Conservation (phyloP, 208 protist species). For the Crithidia acanthocephali region DNA sequence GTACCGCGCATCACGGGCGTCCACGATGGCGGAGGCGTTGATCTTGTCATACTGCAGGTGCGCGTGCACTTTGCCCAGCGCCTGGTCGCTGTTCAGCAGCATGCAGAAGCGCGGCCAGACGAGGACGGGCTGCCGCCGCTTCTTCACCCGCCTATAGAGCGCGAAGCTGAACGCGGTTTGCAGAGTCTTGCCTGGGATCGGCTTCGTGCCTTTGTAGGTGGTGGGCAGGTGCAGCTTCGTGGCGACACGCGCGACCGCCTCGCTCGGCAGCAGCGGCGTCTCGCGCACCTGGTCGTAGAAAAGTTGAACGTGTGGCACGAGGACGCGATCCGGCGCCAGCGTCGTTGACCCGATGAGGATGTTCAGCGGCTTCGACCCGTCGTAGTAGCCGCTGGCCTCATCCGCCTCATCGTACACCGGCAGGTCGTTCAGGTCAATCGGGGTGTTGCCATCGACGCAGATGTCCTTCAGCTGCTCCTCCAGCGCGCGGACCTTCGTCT, state of each 20-base stretch:
- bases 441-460: constrained; percentile 26
- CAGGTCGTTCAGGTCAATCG: constrained; percentile 57
- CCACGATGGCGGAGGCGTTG: constrained; percentile 28
- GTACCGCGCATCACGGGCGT: background rate
- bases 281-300: constrained; percentile 32
- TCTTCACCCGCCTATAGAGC: constrained; percentile 23
- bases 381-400: constrained; percentile 37
- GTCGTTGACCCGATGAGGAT: constrained; percentile 71
- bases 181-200: constrained; percentile 42
- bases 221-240: constrained; percentile 72
- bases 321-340: constrained; percentile 44
- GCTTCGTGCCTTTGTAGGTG: constrained; percentile 42
- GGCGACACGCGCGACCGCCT: constrained; percentile 32
- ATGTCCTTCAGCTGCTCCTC: constrained; percentile 36
- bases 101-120: constrained; percentile 76
- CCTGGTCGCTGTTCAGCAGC: constrained; percentile 33
- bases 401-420: constrained; percentile 46
- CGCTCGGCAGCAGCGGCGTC: background rate
- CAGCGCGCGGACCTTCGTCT: constrained; percentile 18
- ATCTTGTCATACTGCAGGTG: constrained; percentile 68
- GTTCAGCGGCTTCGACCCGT: constrained; percentile 45
- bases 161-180: constrained; percentile 73
- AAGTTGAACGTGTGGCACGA: constrained; percentile 30
- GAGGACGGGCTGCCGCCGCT: constrained; percentile 14
- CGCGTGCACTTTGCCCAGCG: constrained; percentile 21